These are phyloP conservation scores for Phalaenopsis hybrid DNA, from an alignment of 116 monocot genomes.

Conservation along the genomic window DNA sequence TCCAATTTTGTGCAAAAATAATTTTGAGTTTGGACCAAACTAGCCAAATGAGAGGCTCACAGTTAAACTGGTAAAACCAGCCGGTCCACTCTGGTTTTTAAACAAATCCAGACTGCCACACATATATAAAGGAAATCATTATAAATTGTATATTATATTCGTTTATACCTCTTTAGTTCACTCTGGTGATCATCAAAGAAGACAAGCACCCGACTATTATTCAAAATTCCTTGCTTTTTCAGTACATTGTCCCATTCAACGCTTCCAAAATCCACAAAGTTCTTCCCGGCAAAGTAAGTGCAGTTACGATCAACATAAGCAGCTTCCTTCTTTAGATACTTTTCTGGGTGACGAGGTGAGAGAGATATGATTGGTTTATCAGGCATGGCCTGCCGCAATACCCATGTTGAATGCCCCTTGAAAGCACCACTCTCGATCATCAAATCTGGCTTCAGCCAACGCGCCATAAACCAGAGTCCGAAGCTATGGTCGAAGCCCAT, in stretches of 20 bases:
- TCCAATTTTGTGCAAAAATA: too few species aligned
- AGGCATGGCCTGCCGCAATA: slow-evolving; percentile 88
- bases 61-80: too few species aligned
- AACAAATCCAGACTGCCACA: not conserved
- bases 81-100: too few species aligned
- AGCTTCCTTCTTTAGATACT: slow-evolving; percentile 88
- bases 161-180: slow-evolving; percentile 81
- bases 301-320: slow-evolving; percentile 93
- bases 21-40: too few species aligned
- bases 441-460: slow-evolving; percentile 84
- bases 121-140: not conserved
- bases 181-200: slow-evolving; percentile 99
- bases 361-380: slow-evolving; percentile 67
- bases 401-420: slow-evolving; percentile 99
- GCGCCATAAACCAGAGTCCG: slow-evolving; percentile 89
- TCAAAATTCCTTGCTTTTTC: slow-evolving; percentile 60
- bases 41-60: too few species aligned
- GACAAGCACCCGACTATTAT: slow-evolving; percentile 67
- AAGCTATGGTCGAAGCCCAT: slow-evolving; percentile 99
- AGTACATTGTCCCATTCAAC: slow-evolving; percentile 59
- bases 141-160: not conserved
- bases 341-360: slow-evolving; percentile 86
- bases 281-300: slow-evolving; percentile 87
- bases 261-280: slow-evolving; percentile 94
- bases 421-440: slow-evolving; percentile 99